A percentile compares a stretch with the other conserved stretches of the same genome.
phyloP scores from a whole-genome alignment of 2,329 filamentous ascomycete species.

The Penicillium verrucosum region DNA sequence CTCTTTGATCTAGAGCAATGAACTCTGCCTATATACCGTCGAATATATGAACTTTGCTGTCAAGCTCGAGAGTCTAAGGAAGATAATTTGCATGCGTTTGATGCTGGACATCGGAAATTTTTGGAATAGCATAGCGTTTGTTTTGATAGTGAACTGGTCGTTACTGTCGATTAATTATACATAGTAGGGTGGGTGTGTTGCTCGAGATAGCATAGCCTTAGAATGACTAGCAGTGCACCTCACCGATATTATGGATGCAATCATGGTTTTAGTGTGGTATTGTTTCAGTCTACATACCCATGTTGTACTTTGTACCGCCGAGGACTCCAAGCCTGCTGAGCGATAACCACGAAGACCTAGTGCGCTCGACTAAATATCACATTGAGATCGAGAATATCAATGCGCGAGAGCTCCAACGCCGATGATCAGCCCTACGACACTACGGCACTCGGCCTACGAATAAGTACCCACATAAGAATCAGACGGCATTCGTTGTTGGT shows the following conservation, averaged over 20 bases:
- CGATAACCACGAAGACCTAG: no score
- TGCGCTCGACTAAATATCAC: background rate
- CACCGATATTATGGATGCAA: background rate
- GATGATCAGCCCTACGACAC: background rate
- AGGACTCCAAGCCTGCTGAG: background rate
- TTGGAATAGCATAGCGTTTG: constrained; percentile 1
- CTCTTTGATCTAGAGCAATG: background rate
- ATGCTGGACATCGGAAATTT: constrained; percentile 1
- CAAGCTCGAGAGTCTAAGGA: background rate
- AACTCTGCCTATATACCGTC: background rate
- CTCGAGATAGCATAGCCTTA: background rate
- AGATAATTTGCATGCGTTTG: background rate
- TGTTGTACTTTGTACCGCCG: background rate
- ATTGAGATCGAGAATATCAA: background rate
- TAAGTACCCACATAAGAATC: constrained; percentile 12
- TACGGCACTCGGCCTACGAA: background rate
- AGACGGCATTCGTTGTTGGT: constrained; percentile 29
- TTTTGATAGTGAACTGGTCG: background rate
- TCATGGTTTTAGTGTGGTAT: no score
- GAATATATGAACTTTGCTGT: background rate
- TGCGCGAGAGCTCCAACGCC: background rate
- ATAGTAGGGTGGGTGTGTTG: background rate
- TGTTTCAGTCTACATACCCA: no score
- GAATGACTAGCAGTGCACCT: background rate
- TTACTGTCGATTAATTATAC: background rate